These are phyloP conservation scores for Trichoderma lentiforme DNA, from an alignment of 2,329 filamentous ascomycete genomes.

Conservation along the genomic window DNA sequence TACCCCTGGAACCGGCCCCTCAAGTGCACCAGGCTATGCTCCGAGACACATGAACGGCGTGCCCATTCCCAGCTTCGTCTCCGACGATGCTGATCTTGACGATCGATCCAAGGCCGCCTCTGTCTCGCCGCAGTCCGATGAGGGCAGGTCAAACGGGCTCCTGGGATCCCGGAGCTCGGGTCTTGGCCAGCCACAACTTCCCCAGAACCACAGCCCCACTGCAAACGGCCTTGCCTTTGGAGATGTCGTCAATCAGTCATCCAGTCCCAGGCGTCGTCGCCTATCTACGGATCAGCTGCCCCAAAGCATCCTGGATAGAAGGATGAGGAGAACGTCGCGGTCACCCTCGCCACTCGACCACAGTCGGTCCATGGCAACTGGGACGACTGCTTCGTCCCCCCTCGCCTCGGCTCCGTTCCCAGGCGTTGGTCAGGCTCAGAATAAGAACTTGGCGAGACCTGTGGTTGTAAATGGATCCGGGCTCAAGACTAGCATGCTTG, in stretches of 20 bases:
- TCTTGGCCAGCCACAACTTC: conserved; percentile 26
- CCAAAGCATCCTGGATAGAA: conserved; percentile 51
- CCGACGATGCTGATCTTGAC: conserved; percentile 52
- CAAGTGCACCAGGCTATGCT: conserved; percentile 35
- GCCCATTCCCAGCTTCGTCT: conserved; percentile 53
- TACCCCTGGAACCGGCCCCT: conserved; percentile 33
- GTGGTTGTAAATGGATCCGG: conserved; percentile 52
- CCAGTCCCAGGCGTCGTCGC: conserved; percentile 41
- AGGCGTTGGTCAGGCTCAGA: conserved; percentile 28
- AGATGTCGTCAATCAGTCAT: conserved; percentile 40
- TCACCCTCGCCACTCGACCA: conserved; percentile 57
- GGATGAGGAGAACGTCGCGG: conserved; percentile 51
- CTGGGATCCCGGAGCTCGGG: conserved; percentile 27
- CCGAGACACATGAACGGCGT: conserved; percentile 45
- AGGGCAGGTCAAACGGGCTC: conserved; percentile 33
- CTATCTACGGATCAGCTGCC: conserved; percentile 54
- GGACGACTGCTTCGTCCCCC: conserved; percentile 37
- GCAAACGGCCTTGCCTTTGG: conserved; percentile 46
- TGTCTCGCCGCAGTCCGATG: conserved; percentile 49
- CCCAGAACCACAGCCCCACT: conserved; percentile 23
- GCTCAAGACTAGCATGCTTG: conserved; percentile 34
- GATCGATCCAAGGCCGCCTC: conserved; percentile 40
- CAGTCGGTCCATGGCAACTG: conserved; percentile 42
- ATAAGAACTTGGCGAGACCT: conserved; percentile 40
- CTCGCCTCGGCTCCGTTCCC: conserved; percentile 38